Evolutionary conservation across 2,329 filamentous ascomycete species (phyloP).

Genomic region (Cryphonectria parasitica): DNA sequence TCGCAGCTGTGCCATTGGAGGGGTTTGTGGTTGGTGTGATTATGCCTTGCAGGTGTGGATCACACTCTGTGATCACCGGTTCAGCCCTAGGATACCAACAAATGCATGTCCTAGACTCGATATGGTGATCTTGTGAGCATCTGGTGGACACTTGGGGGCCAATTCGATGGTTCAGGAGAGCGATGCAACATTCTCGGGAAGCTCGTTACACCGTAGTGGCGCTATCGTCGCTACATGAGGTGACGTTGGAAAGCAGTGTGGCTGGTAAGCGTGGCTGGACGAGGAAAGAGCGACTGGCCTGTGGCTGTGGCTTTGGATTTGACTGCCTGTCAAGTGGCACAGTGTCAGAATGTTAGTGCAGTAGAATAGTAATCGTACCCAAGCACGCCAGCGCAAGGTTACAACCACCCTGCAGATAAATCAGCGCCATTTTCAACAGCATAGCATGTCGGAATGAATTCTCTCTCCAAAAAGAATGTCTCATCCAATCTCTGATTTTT

Average conservation of each 20-base stretch:
- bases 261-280: constrained; percentile 4
- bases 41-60: constrained; percentile 16
- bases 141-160: constrained; percentile 21
- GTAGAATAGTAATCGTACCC: not conserved
- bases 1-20: constrained; percentile 20
- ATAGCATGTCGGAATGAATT: not conserved
- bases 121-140: constrained; percentile 3
- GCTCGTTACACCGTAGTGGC: not conserved
- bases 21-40: constrained; percentile 6
- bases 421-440: not conserved
- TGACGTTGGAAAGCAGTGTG: constrained; percentile 7
- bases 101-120: constrained; percentile 19
- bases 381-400: too few species aligned
- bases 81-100: constrained; percentile 27
- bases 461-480: too few species aligned
- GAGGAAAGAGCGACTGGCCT: not conserved
- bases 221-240: not conserved
- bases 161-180: not conserved
- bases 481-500: not conserved
- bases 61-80: constrained; percentile 20
- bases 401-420: not conserved
- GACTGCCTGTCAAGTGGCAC: not conserved
- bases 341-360: not conserved
- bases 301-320: not conserved
- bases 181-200: not conserved